A percentile compares a stretch with the other conserved stretches of the same genome.
Conservation (phyloP, 345 rosid species). For the Ceriops zippeliana region DNA sequence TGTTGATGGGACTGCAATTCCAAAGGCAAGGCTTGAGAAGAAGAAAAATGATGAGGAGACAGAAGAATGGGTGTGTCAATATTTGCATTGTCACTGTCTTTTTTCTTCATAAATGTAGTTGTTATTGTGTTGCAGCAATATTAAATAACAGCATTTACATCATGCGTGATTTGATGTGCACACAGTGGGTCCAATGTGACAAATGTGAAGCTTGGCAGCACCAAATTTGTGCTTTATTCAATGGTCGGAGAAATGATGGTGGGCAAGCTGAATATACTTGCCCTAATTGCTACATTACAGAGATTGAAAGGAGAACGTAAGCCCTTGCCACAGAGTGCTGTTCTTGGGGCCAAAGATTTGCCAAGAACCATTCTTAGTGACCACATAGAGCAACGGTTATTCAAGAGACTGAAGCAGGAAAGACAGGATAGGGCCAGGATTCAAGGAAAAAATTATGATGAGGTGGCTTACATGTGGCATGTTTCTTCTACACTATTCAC, state of each 20-base stretch:
- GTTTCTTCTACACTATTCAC: background rate
- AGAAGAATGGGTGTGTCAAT: constrained; percentile 85
- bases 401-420: constrained; percentile 69
- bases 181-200: constrained; percentile 99
- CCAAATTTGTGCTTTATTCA: constrained; percentile 96
- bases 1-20: constrained; percentile 65
- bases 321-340: constrained; percentile 94
- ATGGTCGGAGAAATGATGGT: constrained; percentile 98
- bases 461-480: constrained; percentile 43
- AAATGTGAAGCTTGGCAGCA: constrained; percentile 99
- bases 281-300: constrained; percentile 87
- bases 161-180: constrained; percentile 17
- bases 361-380: constrained; percentile 94
- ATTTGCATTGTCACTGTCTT: background rate
- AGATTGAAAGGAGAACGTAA: constrained; percentile 91
- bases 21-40: constrained; percentile 86
- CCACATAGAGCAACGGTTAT: constrained; percentile 86
- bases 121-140: constrained; percentile 12
- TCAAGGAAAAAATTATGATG: constrained; percentile 75
- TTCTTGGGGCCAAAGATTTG: constrained; percentile 95
- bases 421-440: constrained; percentile 75
- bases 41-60: constrained; percentile 98
- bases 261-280: constrained; percentile 99
- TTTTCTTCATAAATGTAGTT: background rate
- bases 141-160: background rate